Base-by-base conservation (phyloP, 441 rosid species). In the Pelargonium fulgidum region DNA sequence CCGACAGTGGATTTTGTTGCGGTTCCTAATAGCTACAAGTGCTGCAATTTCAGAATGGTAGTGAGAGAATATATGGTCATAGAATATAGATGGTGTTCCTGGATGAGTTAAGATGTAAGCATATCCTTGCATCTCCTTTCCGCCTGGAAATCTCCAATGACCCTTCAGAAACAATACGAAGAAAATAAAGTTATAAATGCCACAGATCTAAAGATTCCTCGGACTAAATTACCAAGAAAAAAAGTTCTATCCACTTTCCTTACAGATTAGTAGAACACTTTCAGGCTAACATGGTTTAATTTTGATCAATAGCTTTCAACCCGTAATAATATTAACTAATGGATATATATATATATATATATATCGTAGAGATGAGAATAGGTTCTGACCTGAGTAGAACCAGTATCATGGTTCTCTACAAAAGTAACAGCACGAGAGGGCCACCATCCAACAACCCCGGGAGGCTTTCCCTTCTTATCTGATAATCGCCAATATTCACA, bases 361-460 rank as follows among this genome's bases (percentile, higher is more conserved):
- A 11, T 7, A 70, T 19, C 54, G 7, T 44, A 36, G 7, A 50
- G 0, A 50, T 0, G 68, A 65, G 67, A 70, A 71, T 14, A 20
- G 17, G 68, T 72, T 72, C 72, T 63, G 75, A 93, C 97, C 96
- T 91, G 99, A 66, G 99, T 93, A 78, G 97, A 93, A 68, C 98
- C 98, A 75, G 99, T 93, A 75, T 93, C 97, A 41, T 93, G 97
- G 83, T 93, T 93, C 86, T 91, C 99, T 16, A 93, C 80, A 75
- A 93, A 93, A 73, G 96, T 93, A 70, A 93, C 92, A 78, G 97
- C 96, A 77, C 99, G 97, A 81, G 99, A 93, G 14, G 97, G 99
- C 99, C 99, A 93, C 99, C 97, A 93, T 71, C 99, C 99, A 66
- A 93, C 83, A 69, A 91, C 93, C 73, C 99, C 97, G 16, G 97